Evolutionary conservation across 208 protist species (phyloP).

Genomic region (Trypanosoma theileri): DNA sequence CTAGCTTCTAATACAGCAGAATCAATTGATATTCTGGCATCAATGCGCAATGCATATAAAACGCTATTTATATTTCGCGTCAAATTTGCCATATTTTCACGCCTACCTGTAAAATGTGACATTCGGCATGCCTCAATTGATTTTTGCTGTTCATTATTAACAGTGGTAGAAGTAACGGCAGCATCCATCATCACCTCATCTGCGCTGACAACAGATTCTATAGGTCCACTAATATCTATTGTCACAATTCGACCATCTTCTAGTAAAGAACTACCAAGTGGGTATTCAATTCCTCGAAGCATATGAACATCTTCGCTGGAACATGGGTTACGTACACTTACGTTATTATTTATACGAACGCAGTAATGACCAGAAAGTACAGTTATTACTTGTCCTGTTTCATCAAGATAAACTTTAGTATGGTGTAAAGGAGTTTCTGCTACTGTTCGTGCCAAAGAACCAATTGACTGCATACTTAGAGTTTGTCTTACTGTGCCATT

Average conservation of each 20-base stretch:
- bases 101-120: constrained; percentile 28
- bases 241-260: constrained; percentile 49
- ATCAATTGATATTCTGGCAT: constrained; percentile 60
- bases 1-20: constrained; percentile 52
- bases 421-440: constrained; percentile 49
- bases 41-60: constrained; percentile 41
- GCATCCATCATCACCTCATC: constrained; percentile 12
- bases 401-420: constrained; percentile 56
- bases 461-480: constrained; percentile 56
- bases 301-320: constrained; percentile 66
- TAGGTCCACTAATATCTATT: constrained; percentile 56
- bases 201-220: constrained; percentile 27
- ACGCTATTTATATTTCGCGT: constrained; percentile 21
- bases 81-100: constrained; percentile 7
- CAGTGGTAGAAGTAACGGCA: neutral
- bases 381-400: constrained; percentile 40
- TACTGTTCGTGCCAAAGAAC: constrained; percentile 42
- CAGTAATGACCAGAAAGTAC: constrained; percentile 57
- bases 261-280: constrained; percentile 44
- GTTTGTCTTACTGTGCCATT: constrained; percentile 59
- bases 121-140: constrained; percentile 7
- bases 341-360: constrained; percentile 75
- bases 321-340: constrained; percentile 68
- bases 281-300: constrained; percentile 32
- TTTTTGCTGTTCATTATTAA: neutral